Percentiles rank a stretch among this genome's conserved stretches.
Evolutionary conservation across 2,329 filamentous ascomycete species (phyloP).

Genomic region (Venturia effusa): DNA sequence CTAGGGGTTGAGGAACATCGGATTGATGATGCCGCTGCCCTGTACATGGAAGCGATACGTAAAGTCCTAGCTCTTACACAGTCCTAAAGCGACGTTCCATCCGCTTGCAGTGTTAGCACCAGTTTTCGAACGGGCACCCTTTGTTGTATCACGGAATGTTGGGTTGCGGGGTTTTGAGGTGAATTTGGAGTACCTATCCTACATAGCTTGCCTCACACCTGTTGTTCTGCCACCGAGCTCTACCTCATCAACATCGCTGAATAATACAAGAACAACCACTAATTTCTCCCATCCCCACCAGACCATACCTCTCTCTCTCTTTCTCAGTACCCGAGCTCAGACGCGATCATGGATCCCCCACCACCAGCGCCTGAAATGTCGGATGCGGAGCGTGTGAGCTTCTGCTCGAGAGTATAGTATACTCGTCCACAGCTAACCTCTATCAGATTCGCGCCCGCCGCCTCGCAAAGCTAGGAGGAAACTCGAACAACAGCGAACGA

Average conservation of each 20-base stretch:
- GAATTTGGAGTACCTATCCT: background rate
- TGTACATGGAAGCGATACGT: background rate
- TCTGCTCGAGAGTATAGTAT: too few relatives aligned
- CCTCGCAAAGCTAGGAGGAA: constrained; percentile 49
- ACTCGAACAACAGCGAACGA: constrained; percentile 18
- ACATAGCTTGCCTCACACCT: background rate
- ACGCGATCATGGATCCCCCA: background rate
- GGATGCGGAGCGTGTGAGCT: background rate
- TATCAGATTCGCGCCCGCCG: constrained; percentile 55
- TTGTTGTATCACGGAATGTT: background rate
- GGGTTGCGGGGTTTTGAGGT: background rate
- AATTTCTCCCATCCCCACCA: background rate
- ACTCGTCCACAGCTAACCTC: constrained; percentile 20
- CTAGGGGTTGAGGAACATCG: too few relatives aligned
- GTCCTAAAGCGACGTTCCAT: background rate
- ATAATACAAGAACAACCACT: background rate
- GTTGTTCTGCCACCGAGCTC: background rate
- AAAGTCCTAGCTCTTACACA: background rate
- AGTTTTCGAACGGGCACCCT: background rate
- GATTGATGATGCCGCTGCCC: too few relatives aligned
- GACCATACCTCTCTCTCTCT: background rate
- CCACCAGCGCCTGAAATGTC: background rate
- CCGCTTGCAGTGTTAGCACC: background rate
- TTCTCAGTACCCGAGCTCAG: background rate
- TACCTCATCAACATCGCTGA: constrained; percentile 3